Conservation (phyloP, 805 yeast species). For the Pichia ethanolica region DNA sequence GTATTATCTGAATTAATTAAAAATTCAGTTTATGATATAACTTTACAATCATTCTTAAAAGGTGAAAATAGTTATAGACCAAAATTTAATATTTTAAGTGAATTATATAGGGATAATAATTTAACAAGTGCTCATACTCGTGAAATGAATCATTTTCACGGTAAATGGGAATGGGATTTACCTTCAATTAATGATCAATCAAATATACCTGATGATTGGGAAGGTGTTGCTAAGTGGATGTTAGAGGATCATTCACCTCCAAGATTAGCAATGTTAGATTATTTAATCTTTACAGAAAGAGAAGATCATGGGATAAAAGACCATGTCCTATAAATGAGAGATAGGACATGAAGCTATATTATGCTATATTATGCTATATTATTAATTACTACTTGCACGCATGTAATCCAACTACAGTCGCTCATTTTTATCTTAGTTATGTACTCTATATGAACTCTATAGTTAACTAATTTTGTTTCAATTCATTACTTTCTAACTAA, state of each 20-base stretch:
- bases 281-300: neutral
- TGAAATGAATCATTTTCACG: slow-evolving; percentile 2
- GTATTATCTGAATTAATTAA: slow-evolving; percentile 3
- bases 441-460: too few species aligned
- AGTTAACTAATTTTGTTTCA: too few species aligned
- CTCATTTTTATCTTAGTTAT: too few species aligned
- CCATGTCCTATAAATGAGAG: neutral
- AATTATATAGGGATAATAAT: neutral
- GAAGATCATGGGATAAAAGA: neutral
- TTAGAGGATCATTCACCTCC: slow-evolving; percentile 6
- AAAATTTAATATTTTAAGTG: neutral
- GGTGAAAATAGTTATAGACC: neutral
- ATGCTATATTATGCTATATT: too few species aligned
- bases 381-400: neutral
- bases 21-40: slow-evolving; percentile 2
- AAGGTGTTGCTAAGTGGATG: neutral
- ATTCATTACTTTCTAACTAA: too few species aligned
- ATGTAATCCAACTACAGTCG: too few species aligned
- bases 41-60: neutral
- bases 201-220: slow-evolving; percentile 1
- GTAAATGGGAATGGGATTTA: slow-evolving; percentile 2
- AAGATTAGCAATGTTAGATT: slow-evolving; percentile 1
- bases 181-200: neutral
- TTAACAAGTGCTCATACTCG: neutral
- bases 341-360: neutral